These are phyloP conservation scores for Tephrocybe sp. DNA, from an alignment of 768 basidiomycete species.

Conservation along the genomic window DNA sequence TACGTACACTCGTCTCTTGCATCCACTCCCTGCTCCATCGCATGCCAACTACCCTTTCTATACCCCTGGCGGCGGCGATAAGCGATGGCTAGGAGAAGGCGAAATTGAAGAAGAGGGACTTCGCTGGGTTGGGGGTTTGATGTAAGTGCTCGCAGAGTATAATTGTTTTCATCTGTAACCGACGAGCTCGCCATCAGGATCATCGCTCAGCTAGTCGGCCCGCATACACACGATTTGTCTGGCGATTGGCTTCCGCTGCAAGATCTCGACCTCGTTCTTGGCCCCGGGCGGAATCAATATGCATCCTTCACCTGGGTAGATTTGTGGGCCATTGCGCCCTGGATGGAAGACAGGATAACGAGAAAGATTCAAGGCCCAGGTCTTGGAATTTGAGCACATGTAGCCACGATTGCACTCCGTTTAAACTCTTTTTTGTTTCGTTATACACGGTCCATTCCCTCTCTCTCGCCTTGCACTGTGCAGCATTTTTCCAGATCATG, in stretches of 20 bases:
- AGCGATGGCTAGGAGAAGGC: slow-evolving; percentile 54
- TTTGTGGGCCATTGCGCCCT: slow-evolving; percentile 70
- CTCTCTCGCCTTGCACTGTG: neutral
- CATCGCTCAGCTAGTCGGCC: slow-evolving; percentile 53
- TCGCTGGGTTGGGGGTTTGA: slow-evolving; percentile 71
- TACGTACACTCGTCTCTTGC: slow-evolving; percentile 41
- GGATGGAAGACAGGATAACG: slow-evolving; percentile 68
- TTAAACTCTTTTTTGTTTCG: slow-evolving; percentile 1
- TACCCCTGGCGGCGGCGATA: slow-evolving; percentile 67
- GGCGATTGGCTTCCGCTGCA: slow-evolving; percentile 35
- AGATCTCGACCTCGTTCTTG: slow-evolving; percentile 46
- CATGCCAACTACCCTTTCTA: slow-evolving; percentile 71
- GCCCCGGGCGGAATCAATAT: slow-evolving; percentile 54
- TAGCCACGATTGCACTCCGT: neutral
- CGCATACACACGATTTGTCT: slow-evolving; percentile 34
- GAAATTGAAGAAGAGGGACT: slow-evolving; percentile 55
- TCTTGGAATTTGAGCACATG: slow-evolving; percentile 47
- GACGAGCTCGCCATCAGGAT: slow-evolving; percentile 39
- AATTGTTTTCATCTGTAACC: neutral
- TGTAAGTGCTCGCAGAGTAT: slow-evolving; percentile 30
- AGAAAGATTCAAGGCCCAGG: slow-evolving; percentile 69
- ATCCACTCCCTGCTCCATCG: slow-evolving; percentile 53
- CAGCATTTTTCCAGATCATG: slow-evolving; percentile 1
- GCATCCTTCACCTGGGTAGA: slow-evolving; percentile 71
- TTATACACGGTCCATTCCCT: neutral